Evolutionary conservation across 2,329 filamentous ascomycete genomes (phyloP), one percentile per base, ranked within the genome.

Genomic region (Colletotrichum endophyticum): DNA sequence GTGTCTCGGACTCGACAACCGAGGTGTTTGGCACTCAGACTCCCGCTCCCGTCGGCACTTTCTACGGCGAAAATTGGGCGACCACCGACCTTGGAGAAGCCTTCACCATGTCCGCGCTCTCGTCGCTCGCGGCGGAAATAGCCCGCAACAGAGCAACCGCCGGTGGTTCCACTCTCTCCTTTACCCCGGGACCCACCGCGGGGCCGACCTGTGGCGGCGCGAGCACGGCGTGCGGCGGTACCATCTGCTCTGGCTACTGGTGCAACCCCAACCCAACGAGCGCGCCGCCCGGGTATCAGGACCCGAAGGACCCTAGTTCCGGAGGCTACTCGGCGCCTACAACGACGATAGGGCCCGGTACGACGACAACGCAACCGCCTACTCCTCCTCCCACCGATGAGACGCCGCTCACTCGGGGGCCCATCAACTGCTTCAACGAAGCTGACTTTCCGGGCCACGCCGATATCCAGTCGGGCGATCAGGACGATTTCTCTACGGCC

Each of bases 241-340:
- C 34, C n/a, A 8, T 81, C 27, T 81, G 79, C 73, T 61, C 75
- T 1, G 79, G 80, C 3, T 81, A 78, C 71, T 81, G 70, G 72
- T 80, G 79, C 77, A 63, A 11, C 8, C 74, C 79, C 5, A 62
- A 28, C 8, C 80, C 79, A 19, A 78, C 72, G n/a, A 70, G 74
- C 27, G 13, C 39, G n/a, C 79, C 79, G 8, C 76, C 79, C 13
- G 78, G 56, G 1, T 76, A 74, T 62, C 78, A 77, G 4, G 80
- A 81, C 70, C 79, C 80, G 59, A 78, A 79, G 61, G 78, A 79
- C 66, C 79, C 79, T 9, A 76, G 70, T 53, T 28, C 27, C 8
- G 59, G 59, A 11, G 30, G 28, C 59, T 30, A 13, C 25, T 61
- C 57, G 16, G 59, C 30, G 49, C 49, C 49, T 0, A 56, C 49